These are phyloP conservation scores for Blastobotrys capitulatus DNA, from an alignment of 1,139 yeast species.

Conservation along the genomic window DNA sequence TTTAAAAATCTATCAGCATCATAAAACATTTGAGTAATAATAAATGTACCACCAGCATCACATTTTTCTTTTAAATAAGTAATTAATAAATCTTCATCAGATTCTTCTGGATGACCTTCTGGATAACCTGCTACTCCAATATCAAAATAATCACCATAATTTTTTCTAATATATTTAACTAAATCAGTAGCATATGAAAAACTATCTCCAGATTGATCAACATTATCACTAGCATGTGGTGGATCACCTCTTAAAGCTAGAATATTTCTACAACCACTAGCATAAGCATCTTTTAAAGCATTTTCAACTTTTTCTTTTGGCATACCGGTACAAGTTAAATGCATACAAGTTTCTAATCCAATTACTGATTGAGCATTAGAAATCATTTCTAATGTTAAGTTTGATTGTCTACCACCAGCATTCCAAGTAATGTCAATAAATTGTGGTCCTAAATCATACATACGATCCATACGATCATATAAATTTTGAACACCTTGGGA, in stretches of 20 bases:
- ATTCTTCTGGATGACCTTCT: constrained; percentile 94
- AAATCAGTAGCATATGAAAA: constrained; percentile 77
- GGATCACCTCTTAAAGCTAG: constrained; percentile 95
- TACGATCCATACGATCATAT: constrained; percentile 95
- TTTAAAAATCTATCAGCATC: constrained; percentile 77
- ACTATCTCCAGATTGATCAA: constrained; percentile 54
- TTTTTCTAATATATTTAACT: constrained; percentile 63
- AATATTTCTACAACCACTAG: constrained; percentile 92
- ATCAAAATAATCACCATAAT: constrained; percentile 74
- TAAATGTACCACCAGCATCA: constrained; percentile 89
- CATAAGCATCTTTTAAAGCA: constrained; percentile 79
- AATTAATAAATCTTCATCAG: constrained; percentile 51
- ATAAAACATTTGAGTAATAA: constrained; percentile 89
- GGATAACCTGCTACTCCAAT: constrained; percentile 95
- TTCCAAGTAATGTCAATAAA: constrained; percentile 97
- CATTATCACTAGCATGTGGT: constrained; percentile 50
- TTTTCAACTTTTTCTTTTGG: constrained; percentile 71
- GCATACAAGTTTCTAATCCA: constrained; percentile 97
- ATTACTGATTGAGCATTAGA: constrained; percentile 87
- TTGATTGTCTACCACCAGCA: constrained; percentile 87
- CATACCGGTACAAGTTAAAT: constrained; percentile 96
- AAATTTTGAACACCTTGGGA: constrained; percentile 94
- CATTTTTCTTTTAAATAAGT: constrained; percentile 75
- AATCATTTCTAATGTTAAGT: constrained; percentile 83
- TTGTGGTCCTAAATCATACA: constrained; percentile 88